Evolutionary conservation across 2,329 filamentous ascomycete genomes (phyloP), one percentile per base, ranked within the genome.

Genomic region (Tricladium varicosporioides): DNA sequence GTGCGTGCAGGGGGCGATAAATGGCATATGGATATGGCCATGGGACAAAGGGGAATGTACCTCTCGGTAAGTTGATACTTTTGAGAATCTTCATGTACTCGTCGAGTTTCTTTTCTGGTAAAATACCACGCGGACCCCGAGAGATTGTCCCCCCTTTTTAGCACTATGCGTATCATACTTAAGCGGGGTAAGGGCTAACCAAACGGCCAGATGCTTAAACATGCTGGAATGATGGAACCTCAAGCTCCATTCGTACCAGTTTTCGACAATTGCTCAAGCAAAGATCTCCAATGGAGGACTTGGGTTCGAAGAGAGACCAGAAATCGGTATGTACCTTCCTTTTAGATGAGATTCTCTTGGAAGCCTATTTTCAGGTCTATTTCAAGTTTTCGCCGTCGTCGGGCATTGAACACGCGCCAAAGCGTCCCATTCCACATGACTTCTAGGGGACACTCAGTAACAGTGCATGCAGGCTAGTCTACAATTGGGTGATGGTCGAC

Each of bases 11-110:
- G 46, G 11, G 87, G 87, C 47, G 86, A 89, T 70, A 89, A 89
- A 72, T 89, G 86, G 85, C 83, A 88, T 62, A 89, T 89, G 86
- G 86, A 89, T 65, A 88, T 89, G 62, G 82, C 85, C 44, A 88
- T 89, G 84, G 86, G 86, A 31, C 87, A 89, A 70, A 79, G 85
- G 48, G 84, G 84, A 56, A 89, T 89, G 84, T 89, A 89, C 69
- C 79, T 88, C 58, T 80, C 85, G 57, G 79, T 82, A 65, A 74
- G 78, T 67, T 31, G 27, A 27, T 36, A 13, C 27, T 31, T 42
- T 14, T 50, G 5, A 42, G 18, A 22, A n/a, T 15, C 22, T 53
- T 15, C 14, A 15, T 48, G 9, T 45, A n/a, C 56, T 53, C n/a
- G 7, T 27, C 22, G 22, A 27, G 22, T 3, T 27, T 27, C 22